Conservation (phyloP, 805 yeast genomes). For the Saccharomycopsis selenospora region DNA sequence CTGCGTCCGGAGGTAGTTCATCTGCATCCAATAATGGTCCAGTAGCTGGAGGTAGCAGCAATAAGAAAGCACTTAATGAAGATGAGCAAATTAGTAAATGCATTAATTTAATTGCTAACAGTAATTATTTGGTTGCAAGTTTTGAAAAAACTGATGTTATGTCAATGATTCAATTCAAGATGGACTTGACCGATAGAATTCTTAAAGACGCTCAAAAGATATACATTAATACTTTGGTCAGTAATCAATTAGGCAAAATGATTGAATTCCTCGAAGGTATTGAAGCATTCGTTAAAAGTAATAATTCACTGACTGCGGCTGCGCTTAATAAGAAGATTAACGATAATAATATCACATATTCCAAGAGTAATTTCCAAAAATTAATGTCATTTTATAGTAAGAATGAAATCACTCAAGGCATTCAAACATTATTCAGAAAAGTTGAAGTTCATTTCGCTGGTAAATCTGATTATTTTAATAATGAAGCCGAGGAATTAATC, state of each 20-base stretch:
- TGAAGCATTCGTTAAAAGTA: slow-evolving; percentile 40
- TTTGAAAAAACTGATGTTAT: slow-evolving; percentile 24
- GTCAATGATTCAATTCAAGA: slow-evolving; percentile 24
- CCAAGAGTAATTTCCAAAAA: slow-evolving; percentile 49
- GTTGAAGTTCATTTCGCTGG: slow-evolving; percentile 47
- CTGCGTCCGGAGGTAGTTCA: slow-evolving; percentile 1
- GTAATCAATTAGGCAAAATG: slow-evolving; percentile 59
- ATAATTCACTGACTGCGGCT: slow-evolving; percentile 29
- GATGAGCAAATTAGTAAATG: slow-evolving; percentile 35
- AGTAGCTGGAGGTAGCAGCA: neutral
- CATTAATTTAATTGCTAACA: slow-evolving; percentile 46
- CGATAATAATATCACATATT: slow-evolving; percentile 56
- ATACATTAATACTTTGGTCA: slow-evolving; percentile 42
- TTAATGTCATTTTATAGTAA: slow-evolving; percentile 51
- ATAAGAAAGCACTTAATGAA: slow-evolving; percentile 24
- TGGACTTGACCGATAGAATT: slow-evolving; percentile 23
- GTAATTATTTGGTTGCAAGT: slow-evolving; percentile 43
- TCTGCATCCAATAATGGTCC: neutral
- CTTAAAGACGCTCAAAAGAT: slow-evolving; percentile 27
- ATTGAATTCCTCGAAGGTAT: slow-evolving; percentile 58
- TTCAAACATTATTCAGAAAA: slow-evolving; percentile 47
- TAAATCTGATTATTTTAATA: slow-evolving; percentile 14
- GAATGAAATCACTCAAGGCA: slow-evolving; percentile 48
- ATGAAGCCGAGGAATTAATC: slow-evolving; percentile 14
- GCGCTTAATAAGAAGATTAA: slow-evolving; percentile 26